A percentile compares a stretch with the other conserved stretches of the same genome.
phyloP scores from a whole-genome alignment of 441 rosid species.

The Populus hybrid region DNA sequence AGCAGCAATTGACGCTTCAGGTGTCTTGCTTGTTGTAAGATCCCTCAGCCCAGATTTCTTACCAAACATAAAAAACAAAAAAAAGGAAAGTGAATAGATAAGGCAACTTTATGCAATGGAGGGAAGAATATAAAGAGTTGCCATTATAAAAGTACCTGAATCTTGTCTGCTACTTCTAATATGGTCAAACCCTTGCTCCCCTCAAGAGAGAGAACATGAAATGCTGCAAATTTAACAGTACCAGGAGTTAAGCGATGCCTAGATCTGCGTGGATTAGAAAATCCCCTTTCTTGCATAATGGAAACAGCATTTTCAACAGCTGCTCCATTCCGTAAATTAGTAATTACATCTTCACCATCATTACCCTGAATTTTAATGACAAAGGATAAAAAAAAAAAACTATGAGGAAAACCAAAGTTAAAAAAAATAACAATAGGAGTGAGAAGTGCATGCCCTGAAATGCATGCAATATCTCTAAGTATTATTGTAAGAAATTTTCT shows the following conservation, averaged over 20 bases:
- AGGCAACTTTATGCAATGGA: constrained; percentile 4
- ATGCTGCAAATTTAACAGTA: constrained; percentile 91
- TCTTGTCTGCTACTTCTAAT: constrained; percentile 80
- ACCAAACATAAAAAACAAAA: constrained; percentile 12
- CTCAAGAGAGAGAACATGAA: constrained; percentile 76
- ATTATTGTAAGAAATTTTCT: background rate
- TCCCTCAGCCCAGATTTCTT: constrained; percentile 88
- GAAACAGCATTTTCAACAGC: constrained; percentile 88
- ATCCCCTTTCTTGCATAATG: constrained; percentile 83
- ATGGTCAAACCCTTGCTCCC: constrained; percentile 71
- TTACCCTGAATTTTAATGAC: constrained; percentile 42
- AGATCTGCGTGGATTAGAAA: constrained; percentile 65
- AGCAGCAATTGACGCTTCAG: constrained; percentile 93
- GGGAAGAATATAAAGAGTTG: background rate
- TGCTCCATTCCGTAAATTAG: constrained; percentile 66
- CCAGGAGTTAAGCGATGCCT: constrained; percentile 94
- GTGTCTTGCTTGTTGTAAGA: constrained; percentile 86
- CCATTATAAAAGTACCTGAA: constrained; percentile 51
- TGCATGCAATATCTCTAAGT: background rate
- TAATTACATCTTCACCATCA: constrained; percentile 60
- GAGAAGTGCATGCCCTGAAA: background rate
- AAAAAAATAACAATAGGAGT: background rate
- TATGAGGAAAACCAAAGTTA: constrained; percentile 3
- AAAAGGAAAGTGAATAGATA: background rate
- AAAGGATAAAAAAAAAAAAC: background rate